These are phyloP conservation scores for Jaapia argillacea DNA, from an alignment of 768 basidiomycete species.

Conservation along the genomic window DNA sequence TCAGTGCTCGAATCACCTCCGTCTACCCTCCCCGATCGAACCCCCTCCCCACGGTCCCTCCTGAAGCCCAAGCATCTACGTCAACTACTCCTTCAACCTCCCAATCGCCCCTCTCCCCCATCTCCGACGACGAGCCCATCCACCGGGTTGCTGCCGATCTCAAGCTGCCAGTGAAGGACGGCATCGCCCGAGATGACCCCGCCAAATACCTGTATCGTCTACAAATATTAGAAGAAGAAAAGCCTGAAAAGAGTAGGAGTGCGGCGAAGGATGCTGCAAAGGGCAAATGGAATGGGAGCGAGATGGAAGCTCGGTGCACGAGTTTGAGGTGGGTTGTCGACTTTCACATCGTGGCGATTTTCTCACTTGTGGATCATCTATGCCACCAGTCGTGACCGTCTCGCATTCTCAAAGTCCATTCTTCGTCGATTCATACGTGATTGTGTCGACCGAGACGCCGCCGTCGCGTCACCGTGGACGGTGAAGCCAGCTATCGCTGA, in stretches of 20 bases:
- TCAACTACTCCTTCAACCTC: conserved; percentile 28
- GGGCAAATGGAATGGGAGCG: conserved; percentile 60
- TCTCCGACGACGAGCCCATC: conserved; percentile 34
- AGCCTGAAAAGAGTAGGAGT: conserved; percentile 56
- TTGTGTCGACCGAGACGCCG: conserved; percentile 86
- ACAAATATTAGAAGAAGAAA: conserved; percentile 67
- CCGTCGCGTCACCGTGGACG: conserved; percentile 92
- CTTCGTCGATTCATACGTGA: conserved; percentile 94
- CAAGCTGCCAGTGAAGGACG: conserved; percentile 62
- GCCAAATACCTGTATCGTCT: conserved; percentile 81
- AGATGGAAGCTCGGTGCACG: conserved; percentile 74
- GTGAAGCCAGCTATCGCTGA: conserved; percentile 81
- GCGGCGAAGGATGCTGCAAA: conserved; percentile 47
- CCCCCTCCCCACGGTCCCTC: too few relatives aligned
- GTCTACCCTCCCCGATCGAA: conserved; percentile 50
- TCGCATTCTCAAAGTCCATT: conserved; percentile 95
- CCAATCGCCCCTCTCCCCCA: conserved; percentile 16
- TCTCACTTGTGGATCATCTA: too few relatives aligned
- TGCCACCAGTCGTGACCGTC: conserved; percentile 72
- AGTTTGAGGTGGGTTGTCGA: conserved; percentile 59
- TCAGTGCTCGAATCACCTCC: conserved; percentile 71
- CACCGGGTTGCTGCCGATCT: conserved; percentile 79
- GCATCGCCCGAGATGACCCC: conserved; percentile 66
- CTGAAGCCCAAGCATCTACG: conserved; percentile 19
- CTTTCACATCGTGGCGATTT: not conserved